Base-by-base conservation (phyloP, 495 filamentous ascomycete species). In the Aspergillus homomorphus region DNA sequence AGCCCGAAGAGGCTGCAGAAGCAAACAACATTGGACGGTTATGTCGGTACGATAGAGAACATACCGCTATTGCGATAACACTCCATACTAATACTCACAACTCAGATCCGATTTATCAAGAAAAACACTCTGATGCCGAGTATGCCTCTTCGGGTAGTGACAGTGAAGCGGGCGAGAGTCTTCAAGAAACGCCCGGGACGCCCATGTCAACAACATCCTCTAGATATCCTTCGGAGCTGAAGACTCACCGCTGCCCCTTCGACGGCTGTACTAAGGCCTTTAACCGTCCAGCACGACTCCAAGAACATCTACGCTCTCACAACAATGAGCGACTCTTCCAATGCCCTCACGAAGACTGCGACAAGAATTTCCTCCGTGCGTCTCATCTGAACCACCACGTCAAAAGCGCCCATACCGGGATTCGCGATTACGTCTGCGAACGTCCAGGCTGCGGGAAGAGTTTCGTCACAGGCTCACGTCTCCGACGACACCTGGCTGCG, bases 341-440 rank as follows among this genome's bases (percentile, higher is more conserved):
- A 23, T 98, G 94, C 67, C 73, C 81, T 2, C 77, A 86, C 55
- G 66, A 75, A 0, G 83, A 70, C 18, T 98, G 94, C 68, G 83
- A 82, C 62, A 96, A 96, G 73, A 80, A 81, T 57, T 98, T 96
- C 64, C 73, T 88, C 28, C 88, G 91, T 33, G 79, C 87, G 45
- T 90, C 90, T 60, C 91, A 96, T 73, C 80, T 98, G 6, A 81
- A 84, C 30, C 84, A 90, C 58, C 94, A 98, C 68, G 71, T 92
- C 64, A 90, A 92, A 67, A 86, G 85, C 60, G 85, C 85, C 8
- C 94, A 98, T 63, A 89, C 83, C 2, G 75, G 85, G 48, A 80
- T 89, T 53, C 83, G 86, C 45, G 81, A 87, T 43, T 86, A 90
- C 73, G 65, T 82, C 23, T 98, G 94, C 70, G 73, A 80, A 22